Base-by-base conservation (phyloP, 192 early-diverging fungal genomes). In the Coemansia guatemalensis region DNA sequence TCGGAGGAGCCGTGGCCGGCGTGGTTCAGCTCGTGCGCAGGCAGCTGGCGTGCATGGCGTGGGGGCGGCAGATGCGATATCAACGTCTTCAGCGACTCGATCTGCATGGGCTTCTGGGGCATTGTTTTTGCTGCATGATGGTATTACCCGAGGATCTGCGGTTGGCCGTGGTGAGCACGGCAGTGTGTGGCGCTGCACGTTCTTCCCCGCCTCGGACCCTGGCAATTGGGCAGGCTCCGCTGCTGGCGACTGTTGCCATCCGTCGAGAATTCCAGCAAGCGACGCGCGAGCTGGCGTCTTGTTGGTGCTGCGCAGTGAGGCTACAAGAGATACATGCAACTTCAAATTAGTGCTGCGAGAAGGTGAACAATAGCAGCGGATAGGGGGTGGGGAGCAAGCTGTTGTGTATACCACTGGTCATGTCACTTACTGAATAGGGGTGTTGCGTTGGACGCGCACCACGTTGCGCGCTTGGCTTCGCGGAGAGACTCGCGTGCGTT, bases 381-480 rank as follows among this genome's bases (percentile, higher is more conserved):
- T 9, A 4, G 17, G 17, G 29, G n/a, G 29, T 9, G 18, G 5
- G n/a, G n/a, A n/a, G n/a, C n/a, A n/a, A n/a, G 30, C 9, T 14
- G 18, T 5, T 33, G 56, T 30, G 7, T 39, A 39, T 2, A 39
- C 35, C 9, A 12, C 35, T 39, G 29, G 29, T 30, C 9, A 1
- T 39, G 33, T 1, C n/a, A 50, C 60, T 62, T 62, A 62, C 60
- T 22, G 44, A 63, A 63, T 53, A 63, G 14, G 33, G 61, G 61
- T 25, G 52, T 53, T 24, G 20, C 50, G 21, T 53, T 24, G 25
- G 61, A 17, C 0, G 50, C 30, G 58, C 65, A 60, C 65, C 65
- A 67, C 27, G 65, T 60, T 20, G 58, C 39, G 21, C 65, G 50
- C 32, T 58, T 53, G 50, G 33, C 32, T 9, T 58, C 56, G 25